Base-by-base conservation (phyloP, 179 eudicot genomes). In the Pouteria campechiana region DNA sequence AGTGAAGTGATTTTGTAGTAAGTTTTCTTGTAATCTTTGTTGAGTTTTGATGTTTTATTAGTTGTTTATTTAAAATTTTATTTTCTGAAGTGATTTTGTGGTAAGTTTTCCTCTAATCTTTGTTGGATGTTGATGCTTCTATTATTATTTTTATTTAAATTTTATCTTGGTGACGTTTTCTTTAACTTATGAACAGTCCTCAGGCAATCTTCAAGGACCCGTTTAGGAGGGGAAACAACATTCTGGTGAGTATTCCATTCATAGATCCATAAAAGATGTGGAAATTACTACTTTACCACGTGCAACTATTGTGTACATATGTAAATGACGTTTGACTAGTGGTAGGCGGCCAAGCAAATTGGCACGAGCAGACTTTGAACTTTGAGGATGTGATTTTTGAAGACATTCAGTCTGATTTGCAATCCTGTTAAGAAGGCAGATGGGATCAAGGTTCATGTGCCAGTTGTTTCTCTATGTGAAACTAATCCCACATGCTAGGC, bases 131-230 rank as follows among this genome's bases (percentile, higher is more conserved):
- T 25, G 2, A 5, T 34, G 17, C 25, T 34, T 7, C 21, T 0
- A 44, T 30, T 11, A 33, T 11, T 12, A 22, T 5, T 35, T 18
- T 28, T 2, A 8, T 25, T 23, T 4, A 13, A 29, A 14, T 0
- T 8, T n/a, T 17, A 3, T 39, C 8, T 24, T 11, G 30, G 24
- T 46, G 6, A 17, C 52, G 4, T 50, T 30, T 17, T 14, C 25
- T 48, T 30, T 41, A 48, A 10, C 27, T 44, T 49, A 39, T 7
- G 22, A 33, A 44, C 61, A 82, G 87, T 45, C 93, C 93, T 13
- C 78, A 75, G 29, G 87, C 78, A 20, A 70, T 82, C 36, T 82
- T 59, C 65, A 82, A 44, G 60, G 83, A 82, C 48, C 93, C 93
- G 38, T 82, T 82, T 45, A 69, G 93, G 53, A 63, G 75, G 46